Percentiles rank a stretch among this genome's conserved stretches.
Conservation (phyloP, 495 filamentous ascomycete genomes). For the Podospora bellae-mahoneyi region DNA sequence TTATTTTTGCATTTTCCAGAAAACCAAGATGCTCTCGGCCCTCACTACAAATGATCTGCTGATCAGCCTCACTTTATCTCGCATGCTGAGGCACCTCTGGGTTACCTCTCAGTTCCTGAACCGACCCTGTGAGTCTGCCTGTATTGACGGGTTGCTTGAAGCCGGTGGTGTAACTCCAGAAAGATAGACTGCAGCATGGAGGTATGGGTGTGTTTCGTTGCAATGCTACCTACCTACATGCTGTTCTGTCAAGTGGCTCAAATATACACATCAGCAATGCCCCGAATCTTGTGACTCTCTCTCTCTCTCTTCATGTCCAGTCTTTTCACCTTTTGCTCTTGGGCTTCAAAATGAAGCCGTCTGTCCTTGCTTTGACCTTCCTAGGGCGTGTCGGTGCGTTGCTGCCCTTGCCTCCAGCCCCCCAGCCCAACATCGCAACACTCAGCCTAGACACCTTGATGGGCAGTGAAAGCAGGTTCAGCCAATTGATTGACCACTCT, state of each 20-base stretch:
- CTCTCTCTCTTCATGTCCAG: neutral
- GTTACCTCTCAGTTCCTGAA: neutral
- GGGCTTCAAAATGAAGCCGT: neutral
- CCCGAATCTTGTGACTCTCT: neutral
- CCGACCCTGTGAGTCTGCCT: neutral
- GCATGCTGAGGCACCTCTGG: neutral
- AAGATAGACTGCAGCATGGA: neutral
- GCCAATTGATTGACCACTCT: constrained; percentile 54
- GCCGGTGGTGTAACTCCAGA: neutral
- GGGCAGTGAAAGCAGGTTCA: constrained; percentile 38
- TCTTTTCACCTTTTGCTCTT: neutral
- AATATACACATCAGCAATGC: neutral
- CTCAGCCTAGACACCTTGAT: neutral
- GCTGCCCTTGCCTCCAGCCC: neutral
- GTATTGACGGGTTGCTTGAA: neutral
- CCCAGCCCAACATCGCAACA: neutral
- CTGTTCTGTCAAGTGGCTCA: neutral
- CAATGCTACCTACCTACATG: neutral
- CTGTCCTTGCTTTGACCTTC: neutral
- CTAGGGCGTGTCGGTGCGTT: neutral
- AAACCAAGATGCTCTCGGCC: neutral
- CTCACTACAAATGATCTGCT: neutral
- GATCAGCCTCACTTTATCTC: neutral
- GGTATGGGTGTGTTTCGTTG: neutral
- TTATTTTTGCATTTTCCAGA: neutral